Base-by-base conservation (phyloP, 371 early-diverging fungal genomes). In the Actinomortierella wolfii region DNA sequence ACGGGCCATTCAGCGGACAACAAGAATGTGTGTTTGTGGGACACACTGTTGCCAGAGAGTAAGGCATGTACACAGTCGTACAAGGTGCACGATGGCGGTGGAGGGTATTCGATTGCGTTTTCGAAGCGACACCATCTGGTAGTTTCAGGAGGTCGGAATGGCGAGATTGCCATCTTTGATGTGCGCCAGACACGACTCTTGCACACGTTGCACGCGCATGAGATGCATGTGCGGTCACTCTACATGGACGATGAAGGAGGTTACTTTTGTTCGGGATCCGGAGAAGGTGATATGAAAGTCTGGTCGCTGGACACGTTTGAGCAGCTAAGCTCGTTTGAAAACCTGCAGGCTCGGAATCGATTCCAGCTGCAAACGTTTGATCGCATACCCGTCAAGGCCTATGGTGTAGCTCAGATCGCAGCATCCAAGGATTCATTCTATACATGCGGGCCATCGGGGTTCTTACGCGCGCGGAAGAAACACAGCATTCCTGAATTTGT, bases 141-240 rank as follows among this genome's bases (percentile, higher is more conserved):
- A 24, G 80, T 90, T 28, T 83, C 90, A 3, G 94, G 93, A 4
- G 89, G 92, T 20, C 88, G 89, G 56, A 79, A 82, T 48, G 94
- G 94, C 15, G 90, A 89, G 51, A 89, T 94, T 15, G 93, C 79
- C 45, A 86, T 92, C 14, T 85, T 90, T 52, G 93, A 94, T 68
- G 77, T 90, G 21, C 83, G 92, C n/a, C 88, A 91, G 57, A 82
- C 86, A 20, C 76, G 79, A 18, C 76, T 85, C 0, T 61, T 90
- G 63, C 87, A 88, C 59, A 87, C 86, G n/a, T 86, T 91, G 57
- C 79, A 78, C 5, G 94, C 90, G 4, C 92, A 92, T 62, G 82
- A 81, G 9, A 80, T 83, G 56, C 77, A 87, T 39, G 87, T 93
- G 42, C 81, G 89, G 45, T 82, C 92, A 13, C 77, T 93, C 40